Evolutionary conservation across 192 early-diverging fungal species (phyloP).

Genomic region (Helicostylum pulchrum): DNA sequence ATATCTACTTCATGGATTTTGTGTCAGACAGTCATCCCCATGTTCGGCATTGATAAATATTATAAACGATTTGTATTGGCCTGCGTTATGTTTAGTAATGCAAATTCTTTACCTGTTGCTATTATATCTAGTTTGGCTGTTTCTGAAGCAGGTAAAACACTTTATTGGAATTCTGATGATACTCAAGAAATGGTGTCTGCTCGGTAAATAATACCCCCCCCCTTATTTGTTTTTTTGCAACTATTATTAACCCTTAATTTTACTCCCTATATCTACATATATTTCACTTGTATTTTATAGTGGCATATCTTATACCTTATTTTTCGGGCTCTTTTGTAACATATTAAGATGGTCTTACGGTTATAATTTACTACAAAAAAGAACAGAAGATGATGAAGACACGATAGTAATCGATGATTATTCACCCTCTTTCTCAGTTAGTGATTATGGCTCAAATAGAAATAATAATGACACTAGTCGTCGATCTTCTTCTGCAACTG

Average conservation of each 20-base stretch:
- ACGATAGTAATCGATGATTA: neutral
- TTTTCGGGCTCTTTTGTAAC: conserved; percentile 79
- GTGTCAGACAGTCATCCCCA: conserved; percentile 35
- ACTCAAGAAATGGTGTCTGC: conserved; percentile 47
- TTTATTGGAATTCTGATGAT: conserved; percentile 41
- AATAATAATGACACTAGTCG: conserved; percentile 19
- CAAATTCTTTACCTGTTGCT: conserved; percentile 72
- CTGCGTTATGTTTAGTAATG: conserved; percentile 68
- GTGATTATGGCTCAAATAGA: conserved; percentile 1
- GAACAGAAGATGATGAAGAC: neutral
- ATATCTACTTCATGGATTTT: conserved; percentile 33
- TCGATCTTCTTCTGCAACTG: neutral
- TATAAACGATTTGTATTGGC: conserved; percentile 61
- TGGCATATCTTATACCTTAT: conserved; percentile 75
- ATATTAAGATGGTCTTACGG: conserved; percentile 81
- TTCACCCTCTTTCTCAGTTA: conserved; percentile 30
- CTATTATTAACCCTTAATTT: neutral
- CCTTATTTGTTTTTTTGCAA: neutral
- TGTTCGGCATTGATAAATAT: conserved; percentile 42
- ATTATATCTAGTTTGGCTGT: conserved; percentile 61
- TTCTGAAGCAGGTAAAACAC: conserved; percentile 42
- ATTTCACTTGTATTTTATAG: conserved; percentile 26
- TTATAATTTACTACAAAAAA: conserved; percentile 52
- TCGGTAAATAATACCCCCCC: conserved; percentile 29
- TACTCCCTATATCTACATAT: neutral